A percentile compares a stretch with the other conserved stretches of the same genome.
Evolutionary conservation across 2,329 filamentous ascomycete genomes (phyloP).

Genomic region (Purpureocillium takamizusanense): DNA sequence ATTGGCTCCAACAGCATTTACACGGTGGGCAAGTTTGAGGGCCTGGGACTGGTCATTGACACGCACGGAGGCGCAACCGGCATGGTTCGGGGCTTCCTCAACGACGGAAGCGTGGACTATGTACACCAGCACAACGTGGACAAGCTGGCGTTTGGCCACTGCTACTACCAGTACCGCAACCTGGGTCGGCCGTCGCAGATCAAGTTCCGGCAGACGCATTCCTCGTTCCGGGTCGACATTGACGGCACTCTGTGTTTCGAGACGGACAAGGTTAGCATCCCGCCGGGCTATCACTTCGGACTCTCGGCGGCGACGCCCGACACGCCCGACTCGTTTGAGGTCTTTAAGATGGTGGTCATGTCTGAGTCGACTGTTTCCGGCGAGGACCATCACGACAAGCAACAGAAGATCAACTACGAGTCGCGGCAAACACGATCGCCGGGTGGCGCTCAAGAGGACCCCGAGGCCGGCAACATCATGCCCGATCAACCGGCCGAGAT

Average conservation of each 20-base stretch:
- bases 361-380: conserved; percentile 34
- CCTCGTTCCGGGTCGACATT: conserved; percentile 66
- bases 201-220: conserved; percentile 57
- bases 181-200: conserved; percentile 75
- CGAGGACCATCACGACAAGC: conserved; percentile 6
- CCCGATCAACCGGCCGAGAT: conserved; percentile 38
- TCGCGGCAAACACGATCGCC: conserved; percentile 15
- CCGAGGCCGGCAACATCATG: conserved; percentile 23
- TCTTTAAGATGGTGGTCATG: conserved; percentile 77
- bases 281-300: conserved; percentile 74
- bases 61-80: conserved; percentile 69
- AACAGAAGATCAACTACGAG: conserved; percentile 3
- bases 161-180: conserved; percentile 85
- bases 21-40: conserved; percentile 77
- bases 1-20: conserved; percentile 74
- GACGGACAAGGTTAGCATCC: conserved; percentile 69
- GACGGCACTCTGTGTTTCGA: conserved; percentile 79
- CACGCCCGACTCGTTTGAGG: conserved; percentile 86
- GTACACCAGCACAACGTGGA: conserved; percentile 69
- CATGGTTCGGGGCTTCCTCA: conserved; percentile 84
- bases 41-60: conserved; percentile 80
- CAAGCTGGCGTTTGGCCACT: conserved; percentile 85
- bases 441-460: conserved; percentile 20
- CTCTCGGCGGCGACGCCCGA: conserved; percentile 83
- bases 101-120: conserved; percentile 80